Base-by-base conservation (phyloP, 2,329 filamentous ascomycete genomes). In the Venturia aucupariae region DNA sequence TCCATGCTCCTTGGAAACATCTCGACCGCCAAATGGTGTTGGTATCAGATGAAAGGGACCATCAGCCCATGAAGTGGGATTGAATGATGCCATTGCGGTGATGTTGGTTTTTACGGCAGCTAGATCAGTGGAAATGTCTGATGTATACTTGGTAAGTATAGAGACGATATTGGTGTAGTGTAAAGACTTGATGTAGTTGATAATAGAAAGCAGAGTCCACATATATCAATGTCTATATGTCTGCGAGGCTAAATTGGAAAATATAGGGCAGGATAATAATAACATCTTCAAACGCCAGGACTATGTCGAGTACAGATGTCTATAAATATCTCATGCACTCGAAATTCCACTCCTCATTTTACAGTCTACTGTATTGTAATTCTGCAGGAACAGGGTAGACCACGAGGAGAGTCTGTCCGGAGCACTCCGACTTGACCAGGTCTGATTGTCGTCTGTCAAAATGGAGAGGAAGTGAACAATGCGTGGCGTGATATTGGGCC, bases 21-120 rank as follows among this genome's bases (percentile, higher is more conserved):
- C 42, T 35, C 46, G 41, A 48, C 32, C 32, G 10, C 57, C 51
- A 22, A 60, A 57, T 17, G 63, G 63, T 19, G 59, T 65, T 7
- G 63, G 59, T 38, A 65, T 65, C 22, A 65, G 59, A 27, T 38
- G 22, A 42, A 48, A 65, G 1, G 63, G 63, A 17, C 60, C n/a
- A 48, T 65, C 63, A 1, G 63, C 63, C 63, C 63, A 65, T 41
- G 32, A 60, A 3, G 48, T 55, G 13, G 48, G 48, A 7, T 32
- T 32, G 24, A 55, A 55, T 2, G 48, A 55, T 30, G 30, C 24
- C 48, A 55, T 55, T 55, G 24, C 32, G 48, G 48, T 55, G 48
- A 19, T 2, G 24, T 6, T 55, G 48, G n/a, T 4, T 5, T 35
- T 7, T 11, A n/a, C 32, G 24, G 15, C 6, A 55, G 48, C 48